Evolutionary conservation across 2,329 filamentous ascomycete genomes (phyloP), one percentile per base, ranked within the genome.

Genomic region (Diplodia scrobiculata): DNA sequence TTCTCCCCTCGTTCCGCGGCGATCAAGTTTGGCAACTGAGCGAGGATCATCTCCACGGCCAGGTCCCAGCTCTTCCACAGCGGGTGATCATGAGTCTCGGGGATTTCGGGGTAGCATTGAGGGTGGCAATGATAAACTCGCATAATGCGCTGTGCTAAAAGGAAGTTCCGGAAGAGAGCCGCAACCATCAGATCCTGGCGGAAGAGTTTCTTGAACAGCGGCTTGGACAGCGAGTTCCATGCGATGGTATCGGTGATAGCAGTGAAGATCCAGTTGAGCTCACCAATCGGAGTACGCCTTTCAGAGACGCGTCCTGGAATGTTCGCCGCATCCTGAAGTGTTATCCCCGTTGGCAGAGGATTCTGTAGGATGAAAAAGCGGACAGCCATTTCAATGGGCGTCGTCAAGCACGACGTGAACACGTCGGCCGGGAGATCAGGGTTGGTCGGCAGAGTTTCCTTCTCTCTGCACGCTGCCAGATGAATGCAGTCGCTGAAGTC

Each of bases 201-300:
- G 78, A 99, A 99, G 68, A 98, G 91, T 77, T 97, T 97, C 78
- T 96, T 93, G 79, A 99, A 99, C 11, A 97, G 81, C 21, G 92
- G 87, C 53, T 94, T 89, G 2, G 93, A 91, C 3, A 99, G 81
- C 5, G 92, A 96, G 36, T 96, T 98, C 95, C 95, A 99, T 0
- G 95, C 95, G 72, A 99, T 99, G 1, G 94, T 98, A 76, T 99
- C 95, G 0, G 95, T 99, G 70, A 99, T 98, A 65, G 95, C 95
- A 0, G 95, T 99, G 75, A 99, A 98, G 41, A 99, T 99, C 95
- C 95, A 99, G 74, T 99, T 99, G 14, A 99, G 83, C 79, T 99
- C 95, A 68, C 95, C 95, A 38, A 99, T 84, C 9, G 95, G 95
- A 59, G 95, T 98, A 73, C 95, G 86, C 68, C 95, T 86, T 78